Base-by-base conservation (phyloP, 1,139 yeast genomes). In the Yamadazyma diddensiae region DNA sequence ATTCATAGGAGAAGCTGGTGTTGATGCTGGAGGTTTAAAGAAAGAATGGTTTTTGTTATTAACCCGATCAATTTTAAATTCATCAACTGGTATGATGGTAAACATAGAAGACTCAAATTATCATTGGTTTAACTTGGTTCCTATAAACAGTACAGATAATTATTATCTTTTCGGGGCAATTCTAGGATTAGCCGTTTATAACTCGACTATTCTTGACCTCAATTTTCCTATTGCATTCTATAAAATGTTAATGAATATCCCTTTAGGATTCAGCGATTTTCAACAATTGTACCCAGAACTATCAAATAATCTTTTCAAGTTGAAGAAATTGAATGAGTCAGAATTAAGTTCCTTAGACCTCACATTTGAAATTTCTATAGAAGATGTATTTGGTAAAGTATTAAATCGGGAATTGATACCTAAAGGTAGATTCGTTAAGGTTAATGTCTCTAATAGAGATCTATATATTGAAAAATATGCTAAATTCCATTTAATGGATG, bases 11-110 rank as follows among this genome's bases (percentile, higher is more conserved):
- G 97, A 92, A 50, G 94, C 92, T 0, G 97, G 97, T 31, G 86
- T 92, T 15, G 98, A 92, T 62, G 97, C 88, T 0, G 98, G 97
- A 1, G 98, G 98, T 0, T 65, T 90, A 39, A 77, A 81, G 44
- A 90, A 88, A 52, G 97, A 92, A 51, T 92, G 97, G 97, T 90
- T 92, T 55, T 63, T 79, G 31, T 56, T 88, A 20, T 60, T 92
- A 26, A 79, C 85, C 1, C 73, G 76, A 37, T 80, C 81, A 15
- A 56, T 92, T 2, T 84, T 90, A 49, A 73, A 72, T 47, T 82
- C 88, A 0, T 62, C 64, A 30, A 73, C 79, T 28, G 86, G 87
- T 0, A 65, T 83, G 59, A 73, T 84, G 36, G 53, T 59, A 8
- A 73, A 75, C 43, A 74, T 79, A 20, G 84, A 80, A 15, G 90